Conservation (phyloP, 768 basidiomycete genomes). For the Asterophora parasitica region DNA sequence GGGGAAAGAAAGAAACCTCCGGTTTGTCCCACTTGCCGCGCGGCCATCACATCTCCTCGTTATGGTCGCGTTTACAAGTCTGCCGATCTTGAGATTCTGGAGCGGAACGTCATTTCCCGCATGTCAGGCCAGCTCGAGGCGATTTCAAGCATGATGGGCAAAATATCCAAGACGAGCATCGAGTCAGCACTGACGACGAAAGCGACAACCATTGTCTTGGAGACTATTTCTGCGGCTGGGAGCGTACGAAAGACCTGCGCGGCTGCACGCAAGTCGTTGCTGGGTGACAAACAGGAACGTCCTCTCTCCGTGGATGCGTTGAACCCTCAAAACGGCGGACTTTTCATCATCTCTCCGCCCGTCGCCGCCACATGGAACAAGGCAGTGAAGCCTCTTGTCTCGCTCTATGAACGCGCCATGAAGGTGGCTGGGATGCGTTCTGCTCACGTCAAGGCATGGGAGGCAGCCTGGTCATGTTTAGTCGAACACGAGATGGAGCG, state of each 20-base stretch:
- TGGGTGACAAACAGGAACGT: slow-evolving; percentile 3
- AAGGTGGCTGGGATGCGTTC: slow-evolving; percentile 43
- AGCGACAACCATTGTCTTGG: slow-evolving; percentile 4
- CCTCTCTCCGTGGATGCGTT: slow-evolving; percentile 10
- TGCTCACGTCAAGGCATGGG: slow-evolving; percentile 56
- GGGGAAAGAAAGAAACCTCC: slow-evolving; percentile 35
- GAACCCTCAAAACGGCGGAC: slow-evolving; percentile 12
- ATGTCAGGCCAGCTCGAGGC: slow-evolving; percentile 42
- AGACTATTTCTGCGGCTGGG: slow-evolving; percentile 9
- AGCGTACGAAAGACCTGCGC: slow-evolving; percentile 13
- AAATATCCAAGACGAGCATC: slow-evolving; percentile 21
- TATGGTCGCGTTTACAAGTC: slow-evolving; percentile 62
- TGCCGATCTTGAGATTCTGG: slow-evolving; percentile 60
- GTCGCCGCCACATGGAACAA: slow-evolving; percentile 36
- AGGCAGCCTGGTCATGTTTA: slow-evolving; percentile 51
- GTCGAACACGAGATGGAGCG: slow-evolving; percentile 42
- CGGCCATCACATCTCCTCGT: slow-evolving; percentile 49
- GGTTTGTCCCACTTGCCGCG: slow-evolving; percentile 58
- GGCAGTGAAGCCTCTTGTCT: slow-evolving; percentile 29
- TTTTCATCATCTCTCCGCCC: slow-evolving; percentile 24
- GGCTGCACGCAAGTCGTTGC: slow-evolving; percentile 9
- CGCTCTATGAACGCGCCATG: slow-evolving; percentile 34
- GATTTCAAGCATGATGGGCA: slow-evolving; percentile 24
- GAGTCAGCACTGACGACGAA: slow-evolving; percentile 14
- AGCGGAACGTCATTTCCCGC: slow-evolving; percentile 51